Evolutionary conservation across 768 basidiomycete species (phyloP).

Genomic region (Crassisporium funariophilum): DNA sequence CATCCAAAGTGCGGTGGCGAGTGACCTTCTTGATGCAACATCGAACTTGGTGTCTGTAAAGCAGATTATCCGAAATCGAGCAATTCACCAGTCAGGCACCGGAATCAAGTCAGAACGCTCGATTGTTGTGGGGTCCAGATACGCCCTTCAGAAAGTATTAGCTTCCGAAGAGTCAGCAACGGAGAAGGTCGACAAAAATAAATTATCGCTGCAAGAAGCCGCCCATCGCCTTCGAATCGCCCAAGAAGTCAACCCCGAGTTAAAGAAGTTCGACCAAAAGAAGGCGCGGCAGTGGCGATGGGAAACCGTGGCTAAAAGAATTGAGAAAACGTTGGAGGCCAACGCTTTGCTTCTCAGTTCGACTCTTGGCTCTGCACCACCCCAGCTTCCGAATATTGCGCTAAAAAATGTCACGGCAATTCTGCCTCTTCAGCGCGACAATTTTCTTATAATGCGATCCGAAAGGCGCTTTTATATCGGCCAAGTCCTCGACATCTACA

Average conservation of each 20-base stretch:
- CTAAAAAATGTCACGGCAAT: background rate
- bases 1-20: background rate
- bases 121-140: background rate
- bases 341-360: background rate
- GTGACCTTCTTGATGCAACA: background rate
- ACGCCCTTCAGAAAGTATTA: background rate
- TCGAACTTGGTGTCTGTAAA: background rate
- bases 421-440: background rate
- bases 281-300: constrained; percentile 2
- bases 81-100: background rate
- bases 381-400: background rate
- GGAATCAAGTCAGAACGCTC: background rate
- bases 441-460: constrained; percentile 1
- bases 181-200: background rate
- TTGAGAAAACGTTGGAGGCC: background rate
- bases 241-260: constrained; percentile 5
- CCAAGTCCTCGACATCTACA: constrained; percentile 2
- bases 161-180: background rate
- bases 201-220: constrained; percentile 1
- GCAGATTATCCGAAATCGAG: background rate
- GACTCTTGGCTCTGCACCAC: too few species aligned
- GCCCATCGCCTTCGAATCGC: constrained; percentile 8
- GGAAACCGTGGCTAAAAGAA: constrained; percentile 2
- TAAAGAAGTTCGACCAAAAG: constrained; percentile 3
- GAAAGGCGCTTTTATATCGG: constrained; percentile 1